Evolutionary conservation across 108 stramenopile genomes (phyloP).

Genomic region (Skeletonema costatum): DNA sequence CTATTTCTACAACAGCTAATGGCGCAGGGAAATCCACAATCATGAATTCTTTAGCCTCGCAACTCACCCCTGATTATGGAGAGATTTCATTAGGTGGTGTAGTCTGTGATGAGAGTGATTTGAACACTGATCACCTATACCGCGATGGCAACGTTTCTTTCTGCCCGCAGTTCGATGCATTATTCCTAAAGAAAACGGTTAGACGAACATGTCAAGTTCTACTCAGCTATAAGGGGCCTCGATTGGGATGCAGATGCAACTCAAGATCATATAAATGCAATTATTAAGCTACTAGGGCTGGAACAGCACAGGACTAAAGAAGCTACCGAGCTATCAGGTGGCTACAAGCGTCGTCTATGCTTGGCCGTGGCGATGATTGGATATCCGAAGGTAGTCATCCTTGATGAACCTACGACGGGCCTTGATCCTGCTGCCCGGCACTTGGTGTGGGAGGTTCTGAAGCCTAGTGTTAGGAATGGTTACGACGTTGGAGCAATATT

Average conservation of each 20-base stretch:
- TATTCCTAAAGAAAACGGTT: slow-evolving; percentile 65
- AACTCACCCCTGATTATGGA: slow-evolving; percentile 41
- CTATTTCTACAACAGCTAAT: too few relatives aligned
- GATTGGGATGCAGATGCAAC: slow-evolving; percentile 31
- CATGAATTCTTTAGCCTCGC: slow-evolving; percentile 36
- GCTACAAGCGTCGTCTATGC: slow-evolving; percentile 33
- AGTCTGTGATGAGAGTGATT: not conserved
- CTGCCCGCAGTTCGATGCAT: slow-evolving; percentile 68
- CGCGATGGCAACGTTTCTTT: slow-evolving; percentile 40
- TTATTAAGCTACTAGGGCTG: slow-evolving; percentile 26
- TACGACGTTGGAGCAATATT: slow-evolving; percentile 56
- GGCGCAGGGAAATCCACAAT: slow-evolving; percentile 41
- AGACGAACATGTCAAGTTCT: slow-evolving; percentile 63
- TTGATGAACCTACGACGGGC: slow-evolving; percentile 66
- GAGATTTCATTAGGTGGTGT: slow-evolving; percentile 29
- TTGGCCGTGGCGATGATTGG: slow-evolving; percentile 40
- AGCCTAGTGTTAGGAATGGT: slow-evolving; percentile 56
- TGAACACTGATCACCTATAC: slow-evolving; percentile 13
- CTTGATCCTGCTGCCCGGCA: slow-evolving; percentile 68
- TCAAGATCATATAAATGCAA: slow-evolving; percentile 34
- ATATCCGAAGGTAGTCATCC: slow-evolving; percentile 42
- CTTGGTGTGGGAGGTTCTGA: slow-evolving; percentile 59
- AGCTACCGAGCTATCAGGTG: slow-evolving; percentile 26
- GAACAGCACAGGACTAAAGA: slow-evolving; percentile 23
- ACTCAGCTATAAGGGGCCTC: slow-evolving; percentile 49